A percentile compares a stretch with the other conserved stretches of the same genome.
Conservation (phyloP, 805 yeast species). For the Schizosaccharomyces japonicus region DNA sequence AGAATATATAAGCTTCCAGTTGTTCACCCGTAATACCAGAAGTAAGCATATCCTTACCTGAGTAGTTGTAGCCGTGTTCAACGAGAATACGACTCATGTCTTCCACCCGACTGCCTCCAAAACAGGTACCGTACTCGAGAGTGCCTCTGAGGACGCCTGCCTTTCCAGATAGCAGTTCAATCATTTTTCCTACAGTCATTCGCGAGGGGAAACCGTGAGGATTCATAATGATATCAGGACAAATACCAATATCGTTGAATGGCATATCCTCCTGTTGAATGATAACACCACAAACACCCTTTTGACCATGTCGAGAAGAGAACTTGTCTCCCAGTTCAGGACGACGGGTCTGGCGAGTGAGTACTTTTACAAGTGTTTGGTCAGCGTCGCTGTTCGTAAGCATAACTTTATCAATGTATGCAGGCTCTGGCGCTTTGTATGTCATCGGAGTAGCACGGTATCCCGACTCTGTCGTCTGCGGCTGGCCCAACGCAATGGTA, state of each 20-base stretch:
- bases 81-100: conserved; percentile 83
- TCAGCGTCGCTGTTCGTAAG: conserved; percentile 89
- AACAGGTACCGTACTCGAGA: conserved; percentile 89
- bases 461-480: conserved; percentile 20
- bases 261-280: conserved; percentile 95
- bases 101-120: conserved; percentile 89
- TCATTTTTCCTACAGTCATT: conserved; percentile 98
- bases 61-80: conserved; percentile 75
- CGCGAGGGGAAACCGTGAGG: conserved; percentile 99
- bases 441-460: conserved; percentile 78
- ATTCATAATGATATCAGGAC: conserved; percentile 92
- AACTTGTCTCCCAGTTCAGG: conserved; percentile 96
- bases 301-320: conserved; percentile 93
- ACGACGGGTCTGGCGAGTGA: conserved; percentile 81
- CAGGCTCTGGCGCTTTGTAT: conserved; percentile 86
- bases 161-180: conserved; percentile 84
- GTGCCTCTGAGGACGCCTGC: conserved; percentile 89
- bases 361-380: conserved; percentile 76
- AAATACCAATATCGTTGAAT: conserved; percentile 72
- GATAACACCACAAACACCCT: conserved; percentile 97
- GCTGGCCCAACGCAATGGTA: conserved; percentile 19
- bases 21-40: conserved; percentile 96
- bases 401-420: conserved; percentile 92
- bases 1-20: conserved; percentile 88
- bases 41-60: conserved; percentile 93